Percentiles rank a stretch among this genome's conserved stretches.
These are phyloP conservation scores for Paramecium pentaurelia DNA, from an alignment of 73 alveolate species.

Conservation along the genomic window DNA sequence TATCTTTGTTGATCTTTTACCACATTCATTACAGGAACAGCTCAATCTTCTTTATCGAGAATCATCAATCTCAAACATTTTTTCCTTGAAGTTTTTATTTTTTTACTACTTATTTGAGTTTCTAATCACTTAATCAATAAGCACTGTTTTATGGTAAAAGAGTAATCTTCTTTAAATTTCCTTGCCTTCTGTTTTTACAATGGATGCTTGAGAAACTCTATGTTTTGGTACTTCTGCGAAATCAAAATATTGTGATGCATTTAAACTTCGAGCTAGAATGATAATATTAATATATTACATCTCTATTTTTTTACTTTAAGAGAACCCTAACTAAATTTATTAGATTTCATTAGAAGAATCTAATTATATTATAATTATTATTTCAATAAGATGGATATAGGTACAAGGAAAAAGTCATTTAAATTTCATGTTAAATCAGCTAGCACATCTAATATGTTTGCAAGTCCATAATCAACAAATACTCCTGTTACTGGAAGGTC, in stretches of 20 bases:
- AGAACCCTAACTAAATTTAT: background rate
- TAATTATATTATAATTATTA: background rate
- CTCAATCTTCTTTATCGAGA: background rate
- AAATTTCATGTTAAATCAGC: background rate
- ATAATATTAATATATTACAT: background rate
- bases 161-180: background rate
- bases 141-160: background rate
- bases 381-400: background rate
- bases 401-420: background rate
- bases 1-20: background rate
- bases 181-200: background rate
- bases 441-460: background rate
- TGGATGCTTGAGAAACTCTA: background rate
- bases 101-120: background rate
- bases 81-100: background rate
- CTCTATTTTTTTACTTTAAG: background rate
- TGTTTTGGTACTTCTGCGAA: background rate
- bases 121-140: background rate
- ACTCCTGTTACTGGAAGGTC: background rate
- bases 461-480: background rate
- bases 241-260: background rate
- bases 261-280: background rate
- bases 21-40: background rate
- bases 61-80: background rate
- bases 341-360: slow-evolving; percentile 7